A percentile compares a stretch with the other conserved stretches of the same genome.
Conservation (phyloP, 1,139 yeast species). For the Meyerozyma sp. region DNA sequence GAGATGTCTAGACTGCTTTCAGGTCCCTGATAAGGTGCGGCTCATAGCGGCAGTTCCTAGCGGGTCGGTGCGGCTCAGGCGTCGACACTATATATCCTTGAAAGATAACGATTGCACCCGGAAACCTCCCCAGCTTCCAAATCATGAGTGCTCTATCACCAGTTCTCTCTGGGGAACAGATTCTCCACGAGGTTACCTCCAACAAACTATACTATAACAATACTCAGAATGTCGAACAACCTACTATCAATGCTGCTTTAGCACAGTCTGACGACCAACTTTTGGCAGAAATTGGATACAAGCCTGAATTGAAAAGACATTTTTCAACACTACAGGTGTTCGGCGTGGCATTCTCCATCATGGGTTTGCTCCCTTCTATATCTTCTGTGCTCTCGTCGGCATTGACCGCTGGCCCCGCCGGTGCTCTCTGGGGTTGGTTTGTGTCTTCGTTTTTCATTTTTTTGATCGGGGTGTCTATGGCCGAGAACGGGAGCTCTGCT, state of each 20-base stretch:
- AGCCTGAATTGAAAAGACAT: conserved; percentile 44
- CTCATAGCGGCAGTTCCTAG: no score
- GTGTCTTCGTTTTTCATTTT: conserved; percentile 53
- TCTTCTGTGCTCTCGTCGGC: conserved; percentile 19
- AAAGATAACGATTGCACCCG: no score
- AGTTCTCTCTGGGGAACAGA: conserved; percentile 20
- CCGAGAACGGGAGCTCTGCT: conserved; percentile 62
- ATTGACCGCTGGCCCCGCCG: conserved; percentile 44
- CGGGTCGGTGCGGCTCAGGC: no score
- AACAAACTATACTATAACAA: conserved; percentile 20
- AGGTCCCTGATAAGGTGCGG: no score
- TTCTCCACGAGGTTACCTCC: conserved; percentile 19
- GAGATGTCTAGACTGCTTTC: no score
- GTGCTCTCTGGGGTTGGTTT: conserved; percentile 72
- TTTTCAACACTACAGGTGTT: conserved; percentile 47
- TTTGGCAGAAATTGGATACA: conserved; percentile 49
- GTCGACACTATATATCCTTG: no score
- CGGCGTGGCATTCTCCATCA: conserved; percentile 49
- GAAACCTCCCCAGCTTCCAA: no score
- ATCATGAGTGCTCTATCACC: conserved; percentile 8
- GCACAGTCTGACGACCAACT: conserved; percentile 28
- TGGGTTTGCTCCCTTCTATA: conserved; percentile 48
- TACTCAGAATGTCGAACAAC: conserved; percentile 27
- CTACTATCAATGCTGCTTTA: conserved; percentile 13
- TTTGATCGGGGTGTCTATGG: conserved; percentile 56